Evolutionary conservation across 176 grass and related monocot genomes (phyloP).

Genomic region (Elymus sibiricus): DNA sequence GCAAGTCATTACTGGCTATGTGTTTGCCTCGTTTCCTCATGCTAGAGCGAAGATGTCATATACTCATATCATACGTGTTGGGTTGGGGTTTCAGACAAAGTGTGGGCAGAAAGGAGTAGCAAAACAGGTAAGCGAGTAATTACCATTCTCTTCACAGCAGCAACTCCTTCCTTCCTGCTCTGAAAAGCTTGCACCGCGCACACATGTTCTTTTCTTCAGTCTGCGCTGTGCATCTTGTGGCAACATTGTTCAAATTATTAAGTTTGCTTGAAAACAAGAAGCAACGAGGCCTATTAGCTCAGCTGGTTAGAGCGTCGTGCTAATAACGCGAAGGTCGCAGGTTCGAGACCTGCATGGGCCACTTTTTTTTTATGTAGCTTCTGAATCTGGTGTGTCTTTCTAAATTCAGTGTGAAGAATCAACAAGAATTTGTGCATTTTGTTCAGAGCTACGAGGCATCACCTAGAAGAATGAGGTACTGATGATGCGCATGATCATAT

Average conservation of each 20-base stretch:
- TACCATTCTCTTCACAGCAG: background rate
- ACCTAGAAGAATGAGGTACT: too few relatives aligned
- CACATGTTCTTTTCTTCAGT: too few relatives aligned
- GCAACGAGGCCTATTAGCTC: conserved; percentile 61
- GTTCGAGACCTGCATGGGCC: conserved; percentile 97
- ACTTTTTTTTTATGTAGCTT: background rate
- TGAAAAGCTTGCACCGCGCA: too few relatives aligned
- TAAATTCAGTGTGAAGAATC: too few relatives aligned
- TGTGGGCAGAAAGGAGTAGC: background rate
- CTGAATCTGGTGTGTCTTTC: too few relatives aligned
- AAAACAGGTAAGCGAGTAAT: background rate
- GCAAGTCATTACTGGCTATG: conserved; percentile 63
- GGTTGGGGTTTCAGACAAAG: background rate
- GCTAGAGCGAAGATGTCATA: conserved; percentile 51
- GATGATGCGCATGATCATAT: too few relatives aligned
- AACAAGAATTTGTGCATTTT: too few relatives aligned
- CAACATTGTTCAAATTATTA: too few relatives aligned
- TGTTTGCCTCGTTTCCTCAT: conserved; percentile 68
- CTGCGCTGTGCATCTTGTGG: too few relatives aligned
- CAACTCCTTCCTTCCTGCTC: background rate
- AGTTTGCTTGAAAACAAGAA: fast-evolving
- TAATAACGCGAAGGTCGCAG: conserved; percentile 99
- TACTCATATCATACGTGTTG: background rate
- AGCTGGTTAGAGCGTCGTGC: conserved; percentile 95
- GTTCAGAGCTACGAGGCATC: too few relatives aligned